These are phyloP conservation scores for Colletotrichum sp. DNA, from an alignment of 2,329 filamentous ascomycete genomes.

Conservation along the genomic window DNA sequence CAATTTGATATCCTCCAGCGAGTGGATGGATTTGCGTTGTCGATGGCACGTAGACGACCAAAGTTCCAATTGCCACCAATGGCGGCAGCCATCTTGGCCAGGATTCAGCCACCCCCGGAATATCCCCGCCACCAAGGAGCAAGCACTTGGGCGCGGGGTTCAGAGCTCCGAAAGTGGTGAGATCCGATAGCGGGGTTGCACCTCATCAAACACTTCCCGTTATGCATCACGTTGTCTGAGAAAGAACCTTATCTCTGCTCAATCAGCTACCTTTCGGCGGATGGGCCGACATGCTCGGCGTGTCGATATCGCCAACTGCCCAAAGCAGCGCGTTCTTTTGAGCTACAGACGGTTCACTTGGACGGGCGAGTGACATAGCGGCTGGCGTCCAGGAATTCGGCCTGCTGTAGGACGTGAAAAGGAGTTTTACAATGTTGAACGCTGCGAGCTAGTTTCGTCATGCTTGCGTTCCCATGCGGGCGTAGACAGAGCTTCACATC, in stretches of 20 bases:
- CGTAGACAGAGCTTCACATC: no score
- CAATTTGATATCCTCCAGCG: not conserved
- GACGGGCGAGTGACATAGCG: accelerated
- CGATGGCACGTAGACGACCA: not conserved
- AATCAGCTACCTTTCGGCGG: not conserved
- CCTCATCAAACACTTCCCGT: not conserved
- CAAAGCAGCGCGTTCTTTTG: not conserved
- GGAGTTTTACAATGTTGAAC: no score
- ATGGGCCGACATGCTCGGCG: not conserved
- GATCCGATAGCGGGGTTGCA: not conserved
- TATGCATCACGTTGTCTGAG: not conserved
- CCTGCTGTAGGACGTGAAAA: no score
- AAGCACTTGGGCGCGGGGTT: not conserved
- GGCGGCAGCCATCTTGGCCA: not conserved
- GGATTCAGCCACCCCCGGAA: not conserved
- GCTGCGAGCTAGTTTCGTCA: no score
- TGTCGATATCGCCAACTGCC: not conserved
- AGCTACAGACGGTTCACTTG: not conserved
- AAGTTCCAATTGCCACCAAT: slow-evolving; percentile 7
- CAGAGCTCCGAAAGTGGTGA: not conserved
- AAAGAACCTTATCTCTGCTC: not conserved
- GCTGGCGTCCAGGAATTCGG: not conserved
- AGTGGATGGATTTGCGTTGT: slow-evolving; percentile 1
- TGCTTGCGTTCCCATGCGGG: no score
- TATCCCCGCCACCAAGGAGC: not conserved